Evolutionary conservation across 1,139 yeast genomes (phyloP).

Genomic region (Taphrina pruni): DNA sequence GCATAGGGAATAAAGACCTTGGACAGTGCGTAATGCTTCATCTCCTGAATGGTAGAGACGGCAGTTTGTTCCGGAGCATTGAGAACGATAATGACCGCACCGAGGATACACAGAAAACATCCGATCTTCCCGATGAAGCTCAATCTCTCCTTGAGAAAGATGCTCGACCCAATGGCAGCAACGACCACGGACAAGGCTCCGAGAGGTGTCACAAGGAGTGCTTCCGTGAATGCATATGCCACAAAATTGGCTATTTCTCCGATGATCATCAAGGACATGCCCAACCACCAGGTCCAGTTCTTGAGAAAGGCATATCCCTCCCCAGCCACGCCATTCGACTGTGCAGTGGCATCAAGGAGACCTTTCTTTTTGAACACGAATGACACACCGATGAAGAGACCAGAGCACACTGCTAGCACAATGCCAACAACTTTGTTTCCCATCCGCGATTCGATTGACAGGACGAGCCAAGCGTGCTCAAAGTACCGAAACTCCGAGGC

Average conservation of each 20-base stretch:
- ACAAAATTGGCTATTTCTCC: conserved; percentile 45
- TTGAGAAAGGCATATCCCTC: conserved; percentile 44
- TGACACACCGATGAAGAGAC: conserved; percentile 44
- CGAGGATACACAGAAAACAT: conserved; percentile 44
- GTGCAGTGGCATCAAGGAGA: conserved; percentile 38
- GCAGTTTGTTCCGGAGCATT: conserved; percentile 44
- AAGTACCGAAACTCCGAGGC: no score
- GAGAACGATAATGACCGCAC: conserved; percentile 42
- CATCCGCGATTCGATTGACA: neutral
- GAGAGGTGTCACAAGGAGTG: conserved; percentile 44
- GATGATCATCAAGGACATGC: conserved; percentile 43
- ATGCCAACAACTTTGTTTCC: conserved; percentile 43
- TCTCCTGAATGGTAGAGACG: conserved; percentile 42
- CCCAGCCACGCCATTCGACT: conserved; percentile 42
- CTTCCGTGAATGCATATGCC: conserved; percentile 45
- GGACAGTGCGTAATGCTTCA: conserved; percentile 40
- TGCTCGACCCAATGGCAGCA: conserved; percentile 43
- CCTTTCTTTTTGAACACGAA: conserved; percentile 44
- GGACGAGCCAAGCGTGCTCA: no score
- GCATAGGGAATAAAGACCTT: conserved; percentile 41
- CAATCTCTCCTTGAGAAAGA: conserved; percentile 44
- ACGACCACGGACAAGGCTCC: conserved; percentile 45
- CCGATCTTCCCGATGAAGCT: conserved; percentile 45
- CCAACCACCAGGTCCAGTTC: conserved; percentile 45
- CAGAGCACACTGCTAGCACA: conserved; percentile 42